phyloP scores from a whole-genome alignment of 768 basidiomycete species.

The Tephrocybe sp. region DNA sequence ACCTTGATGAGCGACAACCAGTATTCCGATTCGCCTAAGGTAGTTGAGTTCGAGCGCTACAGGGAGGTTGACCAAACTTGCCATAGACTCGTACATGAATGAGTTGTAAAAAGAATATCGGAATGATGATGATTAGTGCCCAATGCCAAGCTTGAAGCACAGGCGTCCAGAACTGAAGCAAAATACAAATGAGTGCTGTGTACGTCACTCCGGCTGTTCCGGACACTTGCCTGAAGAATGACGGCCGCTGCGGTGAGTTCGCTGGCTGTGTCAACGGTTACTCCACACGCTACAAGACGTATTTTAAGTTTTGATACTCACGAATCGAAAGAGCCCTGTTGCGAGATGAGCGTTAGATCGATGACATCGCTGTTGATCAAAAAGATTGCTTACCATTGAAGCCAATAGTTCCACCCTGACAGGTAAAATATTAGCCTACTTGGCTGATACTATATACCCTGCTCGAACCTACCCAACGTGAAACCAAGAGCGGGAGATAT shows the following conservation, averaged over 20 bases:
- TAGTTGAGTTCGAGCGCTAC: not conserved
- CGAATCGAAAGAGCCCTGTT: conserved; percentile 25
- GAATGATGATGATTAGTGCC: conserved; percentile 55
- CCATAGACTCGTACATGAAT: conserved; percentile 59
- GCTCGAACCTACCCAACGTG: conserved; percentile 55
- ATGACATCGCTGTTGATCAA: conserved; percentile 9
- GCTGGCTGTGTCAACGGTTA: conserved; percentile 35
- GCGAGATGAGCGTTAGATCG: not conserved
- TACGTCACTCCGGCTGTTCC: not conserved
- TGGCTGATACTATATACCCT: conserved; percentile 33
- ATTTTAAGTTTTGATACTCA: conserved; percentile 10
- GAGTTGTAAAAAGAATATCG: conserved; percentile 53
- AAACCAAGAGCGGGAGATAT: conserved; percentile 63
- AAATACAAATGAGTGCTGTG: not conserved
- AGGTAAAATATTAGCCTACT: not conserved
- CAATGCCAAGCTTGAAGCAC: conserved; percentile 52
- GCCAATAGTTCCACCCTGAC: conserved; percentile 57
- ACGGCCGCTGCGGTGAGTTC: conserved; percentile 60
- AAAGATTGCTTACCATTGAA: conserved; percentile 43
- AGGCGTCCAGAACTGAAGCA: conserved; percentile 43
- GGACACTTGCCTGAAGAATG: conserved; percentile 39
- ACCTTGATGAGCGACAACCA: conserved; percentile 70
- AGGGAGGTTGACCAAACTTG: conserved; percentile 18
- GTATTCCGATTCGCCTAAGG: conserved; percentile 57
- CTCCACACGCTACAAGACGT: not conserved